Conservation (phyloP, 148 eudicot genomes). For the Camellia sinensis region DNA sequence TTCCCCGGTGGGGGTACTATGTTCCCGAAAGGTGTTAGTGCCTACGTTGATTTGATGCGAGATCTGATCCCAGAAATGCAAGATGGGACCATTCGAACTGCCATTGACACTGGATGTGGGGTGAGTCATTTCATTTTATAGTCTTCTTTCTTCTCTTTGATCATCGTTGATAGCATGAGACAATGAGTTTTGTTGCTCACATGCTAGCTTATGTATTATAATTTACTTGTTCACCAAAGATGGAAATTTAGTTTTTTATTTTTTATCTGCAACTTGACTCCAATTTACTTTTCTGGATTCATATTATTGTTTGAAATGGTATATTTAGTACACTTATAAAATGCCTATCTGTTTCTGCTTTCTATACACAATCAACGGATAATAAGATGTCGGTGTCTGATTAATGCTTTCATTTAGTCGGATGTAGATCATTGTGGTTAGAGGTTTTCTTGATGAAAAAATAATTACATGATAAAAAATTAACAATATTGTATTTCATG, state of each 20-base stretch:
- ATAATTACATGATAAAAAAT: too few species aligned
- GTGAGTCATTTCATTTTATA: slow-evolving; percentile 42
- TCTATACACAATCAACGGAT: neutral
- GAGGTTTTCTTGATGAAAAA: neutral
- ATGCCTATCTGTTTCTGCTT: neutral
- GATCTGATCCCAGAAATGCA: slow-evolving; percentile 82
- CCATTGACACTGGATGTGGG: slow-evolving; percentile 98
- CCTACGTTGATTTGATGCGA: slow-evolving; percentile 78
- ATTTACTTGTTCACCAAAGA: neutral
- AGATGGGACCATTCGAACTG: slow-evolving; percentile 91
- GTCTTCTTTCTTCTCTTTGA: neutral
- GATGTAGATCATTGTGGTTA: neutral
- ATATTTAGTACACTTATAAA: neutral
- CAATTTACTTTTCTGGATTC: neutral
- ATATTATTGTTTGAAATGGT: neutral
- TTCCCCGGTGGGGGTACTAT: slow-evolving; percentile 99
- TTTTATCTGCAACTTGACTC: neutral
- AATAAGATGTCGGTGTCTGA: neutral
- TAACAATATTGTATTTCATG: neutral
- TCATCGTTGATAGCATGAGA: neutral
- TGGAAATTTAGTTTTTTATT: neutral
- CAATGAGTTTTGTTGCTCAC: neutral
- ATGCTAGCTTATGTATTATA: neutral
- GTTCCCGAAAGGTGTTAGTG: slow-evolving; percentile 83
- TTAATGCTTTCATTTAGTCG: neutral